Percentiles rank a stretch among this genome's conserved stretches.
phyloP scores from a whole-genome alignment of 208 protist species.

The Strigomonas culicis region DNA sequence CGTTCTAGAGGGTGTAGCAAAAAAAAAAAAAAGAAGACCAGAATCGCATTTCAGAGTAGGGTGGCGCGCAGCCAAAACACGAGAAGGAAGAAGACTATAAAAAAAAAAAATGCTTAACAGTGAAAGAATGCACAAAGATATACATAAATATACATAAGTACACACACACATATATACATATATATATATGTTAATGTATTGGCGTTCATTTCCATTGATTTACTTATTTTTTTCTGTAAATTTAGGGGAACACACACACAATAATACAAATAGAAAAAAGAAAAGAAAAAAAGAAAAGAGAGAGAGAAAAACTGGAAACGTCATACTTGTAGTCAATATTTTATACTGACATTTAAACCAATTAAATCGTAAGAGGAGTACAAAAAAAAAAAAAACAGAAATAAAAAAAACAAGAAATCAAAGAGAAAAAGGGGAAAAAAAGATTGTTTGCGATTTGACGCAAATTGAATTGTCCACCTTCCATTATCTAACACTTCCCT shows the following conservation, averaged over 20 bases:
- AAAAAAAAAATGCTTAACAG: conserved; percentile 1
- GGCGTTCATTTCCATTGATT: neutral
- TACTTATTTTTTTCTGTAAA: conserved; percentile 4
- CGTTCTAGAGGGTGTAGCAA: neutral
- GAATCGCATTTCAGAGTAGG: neutral
- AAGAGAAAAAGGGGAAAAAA: conserved; percentile 1
- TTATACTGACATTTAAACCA: neutral
- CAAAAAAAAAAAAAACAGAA: conserved; percentile 19
- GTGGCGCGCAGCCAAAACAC: neutral
- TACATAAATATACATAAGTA: neutral
- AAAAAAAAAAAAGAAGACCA: conserved; percentile 1
- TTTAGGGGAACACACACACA: neutral
- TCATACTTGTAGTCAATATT: no score
- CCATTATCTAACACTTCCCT: no score
- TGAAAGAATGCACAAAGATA: conserved; percentile 13
- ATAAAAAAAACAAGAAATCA: neutral
- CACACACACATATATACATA: conserved; percentile 1
- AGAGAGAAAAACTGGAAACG: no score
- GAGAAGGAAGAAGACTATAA: neutral
- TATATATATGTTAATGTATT: neutral
- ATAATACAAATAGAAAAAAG: neutral
- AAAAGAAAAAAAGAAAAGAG: conserved; percentile 1
- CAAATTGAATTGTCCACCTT: neutral
- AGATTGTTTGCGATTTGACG: conserved; percentile 6
- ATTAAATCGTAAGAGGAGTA: conserved; percentile 6